Base-by-base conservation (phyloP, 805 yeast species). In the Schwanniomyces pseudopolymorphus region DNA sequence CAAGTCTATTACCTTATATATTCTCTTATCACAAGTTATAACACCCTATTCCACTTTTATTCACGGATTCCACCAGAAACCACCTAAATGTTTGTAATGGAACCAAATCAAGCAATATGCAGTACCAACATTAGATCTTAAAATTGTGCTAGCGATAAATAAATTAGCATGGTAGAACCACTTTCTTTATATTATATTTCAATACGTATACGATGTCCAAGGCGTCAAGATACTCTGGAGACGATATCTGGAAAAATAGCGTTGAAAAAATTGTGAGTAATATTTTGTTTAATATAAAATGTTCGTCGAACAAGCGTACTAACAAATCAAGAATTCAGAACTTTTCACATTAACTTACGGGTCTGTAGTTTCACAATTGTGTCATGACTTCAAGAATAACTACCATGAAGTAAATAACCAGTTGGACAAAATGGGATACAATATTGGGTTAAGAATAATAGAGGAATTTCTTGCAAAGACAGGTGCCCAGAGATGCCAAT, bases 321-420 rank as follows among this genome's bases (percentile, higher is more conserved):
- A 56, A 48, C 46, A 21, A 19, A 11, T 24, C 5, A 45, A 83
- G 85, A 94, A 91, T 63, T 85, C 96, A 2, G 99, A 94, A 67
- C 75, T 94, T 43, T 89, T 94, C 67, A 89, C 96, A n/a, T 71
- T 94, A 48, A 92, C 97, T 1, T 94, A 94, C 58, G 99, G 99
- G 8, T 84, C 96, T 2, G 81, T 94, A 40, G 98, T 94, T 40
- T 81, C 96, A 11, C 97, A 92, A 59, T 70, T 94, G 44, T 90
- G 96, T 61, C 81, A 84, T 48, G 98, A 94, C 60, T 84, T 79
- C 64, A 78, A 84, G 45, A 77, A 81, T 52, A 87, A 91, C 64
- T 91, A 89, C 63, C 62, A 60, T 5, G 84, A 84, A 57, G 96
- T 94, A 47, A 94, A 94, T 61, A 72, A 74, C 43, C 96, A 92